A percentile compares a stretch with the other conserved stretches of the same genome.
phyloP scores from a whole-genome alignment of 2,329 filamentous ascomycete species.

The Penicillium sp. region DNA sequence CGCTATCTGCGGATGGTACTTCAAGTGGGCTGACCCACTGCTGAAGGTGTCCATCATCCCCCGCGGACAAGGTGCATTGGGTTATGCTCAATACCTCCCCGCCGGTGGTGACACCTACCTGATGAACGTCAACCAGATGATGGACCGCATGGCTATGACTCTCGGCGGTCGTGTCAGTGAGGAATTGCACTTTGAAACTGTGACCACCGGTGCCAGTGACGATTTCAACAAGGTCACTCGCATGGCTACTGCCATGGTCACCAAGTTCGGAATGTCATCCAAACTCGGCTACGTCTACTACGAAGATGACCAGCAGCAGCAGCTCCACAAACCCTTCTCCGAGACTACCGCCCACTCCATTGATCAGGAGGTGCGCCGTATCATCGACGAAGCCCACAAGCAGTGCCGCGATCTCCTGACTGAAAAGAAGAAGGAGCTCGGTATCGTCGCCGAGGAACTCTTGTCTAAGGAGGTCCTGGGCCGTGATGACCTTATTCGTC shows the following conservation, averaged over 20 bases:
- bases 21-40: constrained; percentile 91
- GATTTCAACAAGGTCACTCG: constrained; percentile 98
- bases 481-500: constrained; percentile 84
- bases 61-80: constrained; percentile 85
- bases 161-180: constrained; percentile 92
- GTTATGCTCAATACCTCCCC: constrained; percentile 97
- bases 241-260: constrained; percentile 97
- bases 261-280: constrained; percentile 97
- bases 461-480: constrained; percentile 86
- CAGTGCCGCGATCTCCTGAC: constrained; percentile 79
- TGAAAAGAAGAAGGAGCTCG: constrained; percentile 83
- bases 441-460: constrained; percentile 87
- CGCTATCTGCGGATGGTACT: constrained; percentile 97
- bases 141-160: constrained; percentile 99
- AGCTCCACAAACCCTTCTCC: constrained; percentile 90
- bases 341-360: constrained; percentile 91
- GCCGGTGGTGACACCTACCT: constrained; percentile 79
- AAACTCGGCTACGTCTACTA: constrained; percentile 93
- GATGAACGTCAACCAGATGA: constrained; percentile 91
- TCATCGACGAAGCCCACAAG: constrained; percentile 88
- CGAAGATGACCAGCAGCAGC: constrained; percentile 68
- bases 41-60: constrained; percentile 99
- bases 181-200: constrained; percentile 93
- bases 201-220: constrained; percentile 90
- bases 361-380: constrained; percentile 83